Base-by-base conservation (phyloP, 805 yeast species). In the Wickerhamia fluorescens region DNA sequence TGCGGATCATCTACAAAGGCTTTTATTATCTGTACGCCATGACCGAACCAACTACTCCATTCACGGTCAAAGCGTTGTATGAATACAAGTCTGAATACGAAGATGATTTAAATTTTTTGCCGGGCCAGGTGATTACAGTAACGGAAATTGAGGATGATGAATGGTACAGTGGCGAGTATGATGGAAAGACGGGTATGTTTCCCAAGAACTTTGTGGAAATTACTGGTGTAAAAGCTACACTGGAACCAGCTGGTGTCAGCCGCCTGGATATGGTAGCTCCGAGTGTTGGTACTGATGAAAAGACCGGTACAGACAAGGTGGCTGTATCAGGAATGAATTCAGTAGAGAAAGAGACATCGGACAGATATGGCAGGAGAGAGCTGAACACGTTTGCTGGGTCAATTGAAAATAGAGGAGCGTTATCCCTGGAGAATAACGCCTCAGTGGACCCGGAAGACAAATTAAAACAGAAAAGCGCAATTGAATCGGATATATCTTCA, bases 141-240 rank as follows among this genome's bases (percentile, higher is more conserved):
- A 75, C 78, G 4, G 75, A 73, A 21, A 66, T 84, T 30, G 95
- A 86, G 42, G 96, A 89, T 52, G 94, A 78, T 5, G 95, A 88
- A 38, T 92, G 97, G 97, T 81, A 73, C 48, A 62, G 71, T 22
- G 98, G 98, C 3, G 58, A 66, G 4, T 81, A 71, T 43, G 58
- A 60, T 18, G 84, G 84, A 4, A 55, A 58, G 25, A 55, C 71
- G 13, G 98, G 98, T 6, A 78, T 88, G 61, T 92, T 92, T 45
- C 98, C 98, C 3, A 74, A 71, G 49, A 76, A 75, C 47, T 89
- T 85, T 59, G 97, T 89, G 4, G 73, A 73, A 28, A 31, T 38
- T n/a, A 27, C 25, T 12, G 33, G 14, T 8, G 9, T 10, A 18
- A 18, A 18, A 10, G 20, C 10, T 10, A 7, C 35, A 2, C 29